phyloP scores from a whole-genome alignment of 2,329 filamentous ascomycete genomes.

The Arthrinium phaeospermum region DNA sequence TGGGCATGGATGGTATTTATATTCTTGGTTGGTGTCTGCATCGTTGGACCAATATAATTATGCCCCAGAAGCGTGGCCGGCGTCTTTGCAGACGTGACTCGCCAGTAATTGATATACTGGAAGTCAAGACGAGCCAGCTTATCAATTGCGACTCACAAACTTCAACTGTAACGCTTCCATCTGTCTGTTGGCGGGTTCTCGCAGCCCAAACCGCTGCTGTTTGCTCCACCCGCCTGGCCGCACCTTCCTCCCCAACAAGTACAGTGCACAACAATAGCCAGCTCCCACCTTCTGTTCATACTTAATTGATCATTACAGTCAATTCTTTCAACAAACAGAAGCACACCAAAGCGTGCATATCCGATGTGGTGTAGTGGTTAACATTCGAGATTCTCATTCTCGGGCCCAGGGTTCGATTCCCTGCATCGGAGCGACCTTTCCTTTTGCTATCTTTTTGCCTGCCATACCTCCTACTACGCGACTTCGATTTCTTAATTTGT shows the following conservation, averaged over 20 bases:
- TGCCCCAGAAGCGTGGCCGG: background rate
- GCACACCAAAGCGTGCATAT: background rate
- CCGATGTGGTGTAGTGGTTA: conserved; percentile 9
- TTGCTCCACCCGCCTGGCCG: background rate
- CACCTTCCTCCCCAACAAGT: background rate
- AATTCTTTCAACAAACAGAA: background rate
- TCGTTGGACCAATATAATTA: too few relatives aligned
- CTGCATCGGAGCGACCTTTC: background rate
- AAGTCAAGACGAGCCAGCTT: background rate
- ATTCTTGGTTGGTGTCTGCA: too few relatives aligned
- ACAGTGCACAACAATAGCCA: background rate
- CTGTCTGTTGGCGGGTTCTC: background rate
- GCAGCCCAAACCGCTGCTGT: background rate
- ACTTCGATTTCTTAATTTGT: too few relatives aligned
- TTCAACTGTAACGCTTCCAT: background rate
- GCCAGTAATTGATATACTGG: background rate
- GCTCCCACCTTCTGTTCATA: background rate
- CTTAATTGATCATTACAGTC: background rate
- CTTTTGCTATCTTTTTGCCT: background rate
- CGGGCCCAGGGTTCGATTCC: conserved; percentile 9
- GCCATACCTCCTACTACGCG: too few relatives aligned
- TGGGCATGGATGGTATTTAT: too few relatives aligned
- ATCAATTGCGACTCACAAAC: too few relatives aligned
- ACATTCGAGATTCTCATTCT: conserved; percentile 13
- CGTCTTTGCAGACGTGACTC: background rate